These are phyloP conservation scores for Kwoniella dejecticola DNA, from an alignment of 768 basidiomycete species.

Conservation along the genomic window DNA sequence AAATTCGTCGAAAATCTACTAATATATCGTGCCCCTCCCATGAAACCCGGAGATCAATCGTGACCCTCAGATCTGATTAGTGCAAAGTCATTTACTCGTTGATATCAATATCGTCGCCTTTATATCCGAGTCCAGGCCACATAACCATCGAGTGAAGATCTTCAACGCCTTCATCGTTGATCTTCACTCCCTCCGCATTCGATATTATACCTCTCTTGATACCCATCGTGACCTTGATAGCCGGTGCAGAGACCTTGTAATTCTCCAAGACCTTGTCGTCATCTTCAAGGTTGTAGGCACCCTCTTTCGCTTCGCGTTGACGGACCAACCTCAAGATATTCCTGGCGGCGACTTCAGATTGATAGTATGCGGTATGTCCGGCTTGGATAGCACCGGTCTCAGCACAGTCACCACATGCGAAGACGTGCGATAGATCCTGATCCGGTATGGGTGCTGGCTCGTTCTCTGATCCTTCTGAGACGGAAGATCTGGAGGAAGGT, in stretches of 20 bases:
- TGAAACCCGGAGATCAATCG: too few relatives aligned
- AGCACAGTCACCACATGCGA: conserved; percentile 55
- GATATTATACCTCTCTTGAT: conserved; percentile 40
- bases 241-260: conserved; percentile 44
- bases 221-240: conserved; percentile 52
- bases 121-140: conserved; percentile 25
- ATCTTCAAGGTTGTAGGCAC: conserved; percentile 9
- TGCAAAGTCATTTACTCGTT: conserved; percentile 1
- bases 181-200: conserved; percentile 34
- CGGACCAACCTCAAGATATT: conserved; percentile 49
- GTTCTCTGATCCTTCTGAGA: conserved; percentile 7
- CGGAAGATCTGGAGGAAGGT: conserved; percentile 6
- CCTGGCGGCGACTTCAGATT: conserved; percentile 52
- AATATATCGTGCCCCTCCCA: too few relatives aligned
- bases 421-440: conserved; percentile 41
- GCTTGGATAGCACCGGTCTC: conserved; percentile 54
- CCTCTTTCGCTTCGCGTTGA: conserved; percentile 22
- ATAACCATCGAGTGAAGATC: conserved; percentile 45
- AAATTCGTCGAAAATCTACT: neutral
- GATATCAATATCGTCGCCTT: conserved; percentile 14
- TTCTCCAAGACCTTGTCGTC: conserved; percentile 32
- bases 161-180: conserved; percentile 40
- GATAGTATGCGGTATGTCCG: conserved; percentile 55
- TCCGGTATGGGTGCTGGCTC: neutral
- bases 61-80: too few relatives aligned